Evolutionary conservation across 1,139 yeast species (phyloP), one percentile per base, ranked within the genome.

Genomic region (Geotrichum carabidarum): DNA sequence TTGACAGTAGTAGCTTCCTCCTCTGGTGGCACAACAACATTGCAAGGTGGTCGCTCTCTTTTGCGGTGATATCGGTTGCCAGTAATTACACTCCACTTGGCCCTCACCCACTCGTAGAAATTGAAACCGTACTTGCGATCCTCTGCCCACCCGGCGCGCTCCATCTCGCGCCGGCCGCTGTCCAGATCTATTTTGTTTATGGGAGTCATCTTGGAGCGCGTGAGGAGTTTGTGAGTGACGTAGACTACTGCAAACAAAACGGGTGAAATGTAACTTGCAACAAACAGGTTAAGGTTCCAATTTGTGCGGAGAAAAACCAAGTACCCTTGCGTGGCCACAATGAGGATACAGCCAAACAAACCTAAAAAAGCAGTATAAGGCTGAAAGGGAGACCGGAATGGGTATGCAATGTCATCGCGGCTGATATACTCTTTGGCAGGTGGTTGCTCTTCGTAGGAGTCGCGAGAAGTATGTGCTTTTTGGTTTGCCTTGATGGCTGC

Each of bases 361-460:
- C 95, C 95, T 60, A 82, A 72, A 48, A 81, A 78, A 0, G 95
- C 93, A 32, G 82, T 70, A 63, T 78, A 86, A 0, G 95, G 95
- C 65, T 88, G 95, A 44, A 83, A 77, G 8, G 88, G 88, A 2
- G 94, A 83, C 64, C 79, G 77, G 67, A 83, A 86, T 0, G 95
- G 94, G 66, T 86, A 87, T 36, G 63, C 64, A n/a, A 64, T 62
- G 44, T 62, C 66, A 47, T 61, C 60, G 31, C 73, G 63, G 47
- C 65, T 61, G 14, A 65, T 60, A 50, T 67, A 67, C 12, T 60
- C 54, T 17, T 43, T 42, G 32, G 15, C 8, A 22, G 22, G 14
- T 11, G 27, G 27, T n/a, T 45, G 42, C 7, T 18, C 30, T 9
- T 17, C 40, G 17, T 40, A n/a, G 7, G 30, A 15, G 14, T 88